Conservation (phyloP, 192 early-diverging fungal species). For the Podila epicladia region DNA sequence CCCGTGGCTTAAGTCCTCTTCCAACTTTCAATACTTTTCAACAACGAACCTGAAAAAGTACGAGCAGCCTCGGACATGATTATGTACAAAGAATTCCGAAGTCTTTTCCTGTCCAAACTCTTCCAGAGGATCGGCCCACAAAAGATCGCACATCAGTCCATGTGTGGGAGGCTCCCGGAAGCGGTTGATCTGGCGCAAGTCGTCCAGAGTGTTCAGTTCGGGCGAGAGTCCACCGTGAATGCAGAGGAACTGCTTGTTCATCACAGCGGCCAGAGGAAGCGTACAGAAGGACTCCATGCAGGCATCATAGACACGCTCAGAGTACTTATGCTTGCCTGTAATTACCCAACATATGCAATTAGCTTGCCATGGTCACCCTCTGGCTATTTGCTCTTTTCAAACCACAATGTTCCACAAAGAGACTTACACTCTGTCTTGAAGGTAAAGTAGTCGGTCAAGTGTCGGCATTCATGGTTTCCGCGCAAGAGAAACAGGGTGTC, state of each 20-base stretch:
- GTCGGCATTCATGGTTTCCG: constrained; percentile 97
- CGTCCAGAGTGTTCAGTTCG: constrained; percentile 91
- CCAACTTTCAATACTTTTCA: too few species aligned
- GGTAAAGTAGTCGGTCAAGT: constrained; percentile 97
- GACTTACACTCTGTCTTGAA: constrained; percentile 96
- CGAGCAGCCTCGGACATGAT: constrained; percentile 93
- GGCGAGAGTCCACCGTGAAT: constrained; percentile 97
- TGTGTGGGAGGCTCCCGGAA: constrained; percentile 95
- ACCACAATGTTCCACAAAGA: background rate
- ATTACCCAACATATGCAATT: background rate
- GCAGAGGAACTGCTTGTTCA: constrained; percentile 97
- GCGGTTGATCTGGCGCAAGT: constrained; percentile 89
- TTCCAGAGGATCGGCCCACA: constrained; percentile 96
- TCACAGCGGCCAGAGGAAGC: constrained; percentile 90
- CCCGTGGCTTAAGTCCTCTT: too few species aligned
- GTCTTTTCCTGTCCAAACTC: constrained; percentile 97
- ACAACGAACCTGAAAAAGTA: constrained; percentile 84
- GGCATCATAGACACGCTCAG: constrained; percentile 89
- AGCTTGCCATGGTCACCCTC: background rate
- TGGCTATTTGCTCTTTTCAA: background rate
- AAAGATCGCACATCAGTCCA: constrained; percentile 94
- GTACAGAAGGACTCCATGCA: constrained; percentile 92
- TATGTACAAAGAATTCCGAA: constrained; percentile 90
- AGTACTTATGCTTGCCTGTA: constrained; percentile 93
- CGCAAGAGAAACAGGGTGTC: constrained; percentile 87